Percentiles rank a stretch among this genome's conserved stretches.
phyloP scores from a whole-genome alignment of 1,284 basidiomycete species.

The Athelia sp. region DNA sequence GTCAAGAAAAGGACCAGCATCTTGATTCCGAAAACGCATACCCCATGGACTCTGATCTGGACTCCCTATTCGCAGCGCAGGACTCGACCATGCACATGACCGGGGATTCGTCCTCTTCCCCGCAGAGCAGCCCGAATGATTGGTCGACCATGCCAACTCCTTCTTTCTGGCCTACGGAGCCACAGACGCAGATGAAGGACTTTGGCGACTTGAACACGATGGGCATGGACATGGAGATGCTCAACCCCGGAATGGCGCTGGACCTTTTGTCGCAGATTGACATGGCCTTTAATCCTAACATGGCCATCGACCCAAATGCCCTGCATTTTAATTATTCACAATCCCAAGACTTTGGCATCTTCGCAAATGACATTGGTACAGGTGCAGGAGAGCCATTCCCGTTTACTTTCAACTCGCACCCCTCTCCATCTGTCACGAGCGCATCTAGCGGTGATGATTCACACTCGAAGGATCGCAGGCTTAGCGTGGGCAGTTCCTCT shows the following conservation, averaged over 20 bases:
- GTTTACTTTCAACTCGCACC: conserved; percentile 36
- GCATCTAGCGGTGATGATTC: conserved; percentile 19
- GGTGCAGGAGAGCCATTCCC: conserved; percentile 27
- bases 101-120: too few relatives aligned
- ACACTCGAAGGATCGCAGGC: conserved; percentile 23
- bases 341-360: not conserved
- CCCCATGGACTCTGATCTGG: too few relatives aligned
- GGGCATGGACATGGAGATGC: too few relatives aligned
- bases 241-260: conserved; percentile 31
- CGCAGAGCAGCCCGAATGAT: too few relatives aligned
- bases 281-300: conserved; percentile 50
- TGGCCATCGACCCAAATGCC: conserved; percentile 57
- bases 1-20: too few relatives aligned
- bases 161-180: too few relatives aligned
- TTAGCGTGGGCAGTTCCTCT: conserved; percentile 40
- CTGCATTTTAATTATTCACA: conserved; percentile 42
- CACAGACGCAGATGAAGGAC: too few relatives aligned
- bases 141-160: too few relatives aligned
- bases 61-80: too few relatives aligned
- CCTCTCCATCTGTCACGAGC: conserved; percentile 19
- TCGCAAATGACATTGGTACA: conserved; percentile 1
- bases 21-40: too few relatives aligned
- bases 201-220: too few relatives aligned
- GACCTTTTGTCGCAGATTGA: conserved; percentile 44
- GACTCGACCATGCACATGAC: too few relatives aligned